Conservation (phyloP, 2,329 filamentous ascomycete genomes). For the Penicillium sp. region DNA sequence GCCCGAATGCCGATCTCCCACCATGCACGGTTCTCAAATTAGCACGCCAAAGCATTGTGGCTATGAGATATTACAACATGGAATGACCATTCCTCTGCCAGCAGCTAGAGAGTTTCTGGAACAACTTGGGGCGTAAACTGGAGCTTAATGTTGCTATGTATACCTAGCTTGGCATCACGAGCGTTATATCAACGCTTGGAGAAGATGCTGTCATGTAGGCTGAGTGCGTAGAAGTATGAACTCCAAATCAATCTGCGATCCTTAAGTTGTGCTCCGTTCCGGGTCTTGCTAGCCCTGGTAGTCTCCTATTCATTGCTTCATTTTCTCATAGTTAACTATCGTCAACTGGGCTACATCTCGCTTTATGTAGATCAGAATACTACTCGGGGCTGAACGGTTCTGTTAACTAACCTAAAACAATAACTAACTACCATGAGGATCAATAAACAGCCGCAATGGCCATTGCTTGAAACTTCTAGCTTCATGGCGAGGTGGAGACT, state of each 20-base stretch:
- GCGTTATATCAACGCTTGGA: not conserved
- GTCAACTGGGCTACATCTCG: too few species aligned
- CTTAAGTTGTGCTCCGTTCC: too few species aligned
- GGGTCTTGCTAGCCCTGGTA: too few species aligned
- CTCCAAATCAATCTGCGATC: too few species aligned
- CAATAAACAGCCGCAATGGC: not conserved
- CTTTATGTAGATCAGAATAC: too few species aligned
- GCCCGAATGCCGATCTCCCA: not conserved
- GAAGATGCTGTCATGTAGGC: too few species aligned
- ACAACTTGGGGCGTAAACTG: not conserved
- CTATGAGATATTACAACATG: not conserved
- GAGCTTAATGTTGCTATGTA: not conserved
- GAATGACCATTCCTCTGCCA: not conserved
- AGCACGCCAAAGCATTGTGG: constrained; percentile 5
- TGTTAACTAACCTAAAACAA: too few species aligned
- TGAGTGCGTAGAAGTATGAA: too few species aligned
- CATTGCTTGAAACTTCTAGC: not conserved
- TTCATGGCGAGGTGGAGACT: not conserved
- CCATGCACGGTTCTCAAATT: not conserved
- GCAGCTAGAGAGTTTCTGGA: not conserved
- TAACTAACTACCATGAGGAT: not conserved
- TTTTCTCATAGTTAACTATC: too few species aligned
- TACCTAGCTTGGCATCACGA: too few species aligned
- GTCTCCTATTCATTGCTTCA: too few species aligned
- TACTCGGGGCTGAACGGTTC: too few species aligned